A percentile compares a stretch with the other conserved stretches of the same genome.
These are phyloP conservation scores for Citrullus colocynthis DNA, from an alignment of 306 rosid species.

Conservation along the genomic window DNA sequence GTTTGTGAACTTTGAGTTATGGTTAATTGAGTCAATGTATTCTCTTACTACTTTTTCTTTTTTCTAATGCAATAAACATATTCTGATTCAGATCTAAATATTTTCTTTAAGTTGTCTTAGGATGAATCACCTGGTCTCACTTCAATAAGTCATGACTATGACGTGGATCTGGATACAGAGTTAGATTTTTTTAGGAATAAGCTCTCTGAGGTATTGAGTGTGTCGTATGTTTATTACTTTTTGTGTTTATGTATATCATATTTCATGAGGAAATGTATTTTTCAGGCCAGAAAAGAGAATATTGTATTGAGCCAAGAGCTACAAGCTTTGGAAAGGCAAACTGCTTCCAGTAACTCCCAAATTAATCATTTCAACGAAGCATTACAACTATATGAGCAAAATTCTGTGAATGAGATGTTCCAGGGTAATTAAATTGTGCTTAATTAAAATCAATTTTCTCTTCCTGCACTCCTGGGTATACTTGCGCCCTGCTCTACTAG, in stretches of 20 bases:
- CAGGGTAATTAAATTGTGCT: constrained; percentile 39
- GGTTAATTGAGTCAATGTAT: neutral
- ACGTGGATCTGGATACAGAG: constrained; percentile 45
- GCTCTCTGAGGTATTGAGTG: constrained; percentile 30
- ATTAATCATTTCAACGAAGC: constrained; percentile 43
- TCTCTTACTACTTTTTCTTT: neutral
- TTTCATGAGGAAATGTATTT: constrained; percentile 4
- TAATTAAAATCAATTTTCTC: neutral
- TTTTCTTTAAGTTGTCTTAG: constrained; percentile 22
- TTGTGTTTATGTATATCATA: neutral
- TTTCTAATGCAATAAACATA: neutral
- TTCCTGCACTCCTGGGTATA: neutral
- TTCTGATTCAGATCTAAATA: neutral
- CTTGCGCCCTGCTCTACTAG: neutral
- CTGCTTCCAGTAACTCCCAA: constrained; percentile 18
- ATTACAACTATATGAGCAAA: constrained; percentile 21
- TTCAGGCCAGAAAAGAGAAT: constrained; percentile 60
- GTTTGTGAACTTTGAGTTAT: neutral
- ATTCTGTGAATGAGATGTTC: constrained; percentile 29
- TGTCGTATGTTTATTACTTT: neutral
- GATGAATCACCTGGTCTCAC: constrained; percentile 26
- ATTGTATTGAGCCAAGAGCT: constrained; percentile 48
- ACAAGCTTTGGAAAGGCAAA: constrained; percentile 40
- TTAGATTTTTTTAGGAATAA: constrained; percentile 54
- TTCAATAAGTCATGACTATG: constrained; percentile 15